phyloP scores from a whole-genome alignment of 768 basidiomycete species.

The Hypholoma fasciculare region DNA sequence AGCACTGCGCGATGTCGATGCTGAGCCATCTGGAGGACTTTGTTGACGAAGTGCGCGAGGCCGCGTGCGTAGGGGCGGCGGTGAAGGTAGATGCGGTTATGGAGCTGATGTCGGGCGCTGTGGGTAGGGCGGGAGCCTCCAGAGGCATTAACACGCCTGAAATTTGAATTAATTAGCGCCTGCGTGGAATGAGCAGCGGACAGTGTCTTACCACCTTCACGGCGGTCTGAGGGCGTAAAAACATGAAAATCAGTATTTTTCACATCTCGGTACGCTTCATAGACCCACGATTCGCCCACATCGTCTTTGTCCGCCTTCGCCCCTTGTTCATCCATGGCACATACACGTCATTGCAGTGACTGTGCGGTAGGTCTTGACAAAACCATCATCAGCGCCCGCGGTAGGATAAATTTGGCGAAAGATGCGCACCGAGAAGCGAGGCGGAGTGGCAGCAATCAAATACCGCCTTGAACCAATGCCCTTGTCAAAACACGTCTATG shows the following conservation, averaged over 20 bases:
- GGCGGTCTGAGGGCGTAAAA: background rate
- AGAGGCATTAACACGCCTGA: background rate
- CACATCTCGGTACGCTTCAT: background rate
- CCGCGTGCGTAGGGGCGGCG: background rate
- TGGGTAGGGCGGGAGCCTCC: background rate
- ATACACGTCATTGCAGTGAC: constrained; percentile 42
- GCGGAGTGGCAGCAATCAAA: constrained; percentile 43
- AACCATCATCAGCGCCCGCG: background rate
- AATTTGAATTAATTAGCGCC: background rate
- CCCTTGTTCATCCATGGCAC: constrained; percentile 49
- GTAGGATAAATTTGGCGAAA: too few species aligned
- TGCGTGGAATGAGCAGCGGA: background rate
- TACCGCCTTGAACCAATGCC: constrained; percentile 19
- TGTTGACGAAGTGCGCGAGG: too few species aligned
- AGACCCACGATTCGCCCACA: constrained; percentile 32
- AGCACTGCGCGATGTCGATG: background rate
- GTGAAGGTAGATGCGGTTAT: background rate
- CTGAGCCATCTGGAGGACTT: background rate
- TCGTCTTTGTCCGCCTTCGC: constrained; percentile 30
- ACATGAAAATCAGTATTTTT: background rate
- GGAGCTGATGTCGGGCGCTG: background rate
- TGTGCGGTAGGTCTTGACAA: constrained; percentile 39
- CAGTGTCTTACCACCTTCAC: background rate
- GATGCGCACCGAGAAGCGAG: constrained; percentile 33
- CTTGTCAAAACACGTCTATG: background rate